These are phyloP conservation scores for Kwoniella dejecticola DNA, from an alignment of 768 basidiomycete genomes.

Conservation along the genomic window DNA sequence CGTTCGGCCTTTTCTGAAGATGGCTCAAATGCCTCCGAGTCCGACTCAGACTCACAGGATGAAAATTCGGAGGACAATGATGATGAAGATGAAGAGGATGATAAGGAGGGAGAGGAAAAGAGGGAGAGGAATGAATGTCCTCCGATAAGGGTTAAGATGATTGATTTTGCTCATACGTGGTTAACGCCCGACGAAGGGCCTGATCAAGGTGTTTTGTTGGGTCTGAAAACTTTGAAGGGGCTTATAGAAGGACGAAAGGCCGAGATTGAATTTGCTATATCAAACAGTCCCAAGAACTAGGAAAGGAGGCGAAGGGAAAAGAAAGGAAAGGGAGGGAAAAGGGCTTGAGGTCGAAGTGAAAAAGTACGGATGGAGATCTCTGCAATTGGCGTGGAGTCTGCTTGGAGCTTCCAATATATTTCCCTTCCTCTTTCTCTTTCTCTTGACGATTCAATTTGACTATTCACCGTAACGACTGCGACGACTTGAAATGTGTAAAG, in stretches of 20 bases:
- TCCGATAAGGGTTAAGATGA: constrained; percentile 71
- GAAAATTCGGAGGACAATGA: constrained; percentile 48
- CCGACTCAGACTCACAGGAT: constrained; percentile 30
- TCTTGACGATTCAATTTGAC: no score
- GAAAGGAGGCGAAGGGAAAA: no score
- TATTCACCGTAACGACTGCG: no score
- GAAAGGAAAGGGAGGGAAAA: no score
- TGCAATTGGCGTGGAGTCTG: no score
- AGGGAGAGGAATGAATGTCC: constrained; percentile 53
- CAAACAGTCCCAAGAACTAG: no score
- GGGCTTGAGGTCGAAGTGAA: no score
- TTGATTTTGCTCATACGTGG: constrained; percentile 91
- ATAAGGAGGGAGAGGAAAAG: constrained; percentile 37
- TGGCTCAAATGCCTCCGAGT: constrained; percentile 20
- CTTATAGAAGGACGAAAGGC: constrained; percentile 66
- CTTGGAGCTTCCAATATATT: no score
- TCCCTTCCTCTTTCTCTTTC: no score
- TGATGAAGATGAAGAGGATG: constrained; percentile 30
- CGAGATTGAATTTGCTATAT: constrained; percentile 54
- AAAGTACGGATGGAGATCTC: no score
- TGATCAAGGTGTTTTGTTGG: constrained; percentile 74
- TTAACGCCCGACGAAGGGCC: constrained; percentile 70
- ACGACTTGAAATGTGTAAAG: no score
- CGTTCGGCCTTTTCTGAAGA: constrained; percentile 30
- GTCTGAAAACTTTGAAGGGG: constrained; percentile 67